Conservation (phyloP, 2,329 filamentous ascomycete genomes). For the Scedosporium aurantiacum region DNA sequence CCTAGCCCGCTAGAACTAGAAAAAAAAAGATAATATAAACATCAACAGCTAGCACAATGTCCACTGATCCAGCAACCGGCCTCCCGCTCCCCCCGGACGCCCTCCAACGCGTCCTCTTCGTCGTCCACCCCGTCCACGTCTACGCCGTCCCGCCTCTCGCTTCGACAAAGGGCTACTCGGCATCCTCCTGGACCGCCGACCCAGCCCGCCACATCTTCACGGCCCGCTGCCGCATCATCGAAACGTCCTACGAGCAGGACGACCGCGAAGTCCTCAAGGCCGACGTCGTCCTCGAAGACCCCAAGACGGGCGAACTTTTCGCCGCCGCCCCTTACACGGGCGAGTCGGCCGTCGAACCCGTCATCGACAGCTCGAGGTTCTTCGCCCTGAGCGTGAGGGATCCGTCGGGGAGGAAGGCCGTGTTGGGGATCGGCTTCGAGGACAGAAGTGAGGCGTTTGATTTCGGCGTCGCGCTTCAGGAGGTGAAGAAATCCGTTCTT, state of each 20-base stretch:
- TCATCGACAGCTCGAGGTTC: conserved; percentile 70
- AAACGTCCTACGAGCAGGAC: conserved; percentile 52
- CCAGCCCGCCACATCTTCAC: conserved; percentile 73
- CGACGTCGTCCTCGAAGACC: conserved; percentile 71
- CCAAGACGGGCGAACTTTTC: conserved; percentile 62
- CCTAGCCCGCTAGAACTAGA: neutral
- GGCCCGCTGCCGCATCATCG: conserved; percentile 65
- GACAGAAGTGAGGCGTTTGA: conserved; percentile 80
- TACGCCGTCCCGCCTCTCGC: conserved; percentile 77
- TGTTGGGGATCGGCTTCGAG: conserved; percentile 78
- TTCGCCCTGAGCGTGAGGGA: conserved; percentile 76
- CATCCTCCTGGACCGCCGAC: conserved; percentile 64
- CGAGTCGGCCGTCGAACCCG: conserved; percentile 58
- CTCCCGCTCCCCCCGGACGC: conserved; percentile 58
- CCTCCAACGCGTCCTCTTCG: conserved; percentile 76
- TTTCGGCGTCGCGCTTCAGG: conserved; percentile 69
- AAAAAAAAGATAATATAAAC: conserved; percentile 17
- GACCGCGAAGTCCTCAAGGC: conserved; percentile 44
- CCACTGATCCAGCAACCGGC: conserved; percentile 60
- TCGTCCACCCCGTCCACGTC: conserved; percentile 64
- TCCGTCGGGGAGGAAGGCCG: conserved; percentile 62
- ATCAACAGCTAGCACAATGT: conserved; percentile 28
- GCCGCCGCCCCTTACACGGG: conserved; percentile 71
- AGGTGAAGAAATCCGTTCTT: conserved; percentile 55
- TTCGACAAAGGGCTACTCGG: conserved; percentile 68